Conservation (phyloP, 2,329 filamentous ascomycete genomes). For the Gnomoniopsis smithogilvyi region DNA sequence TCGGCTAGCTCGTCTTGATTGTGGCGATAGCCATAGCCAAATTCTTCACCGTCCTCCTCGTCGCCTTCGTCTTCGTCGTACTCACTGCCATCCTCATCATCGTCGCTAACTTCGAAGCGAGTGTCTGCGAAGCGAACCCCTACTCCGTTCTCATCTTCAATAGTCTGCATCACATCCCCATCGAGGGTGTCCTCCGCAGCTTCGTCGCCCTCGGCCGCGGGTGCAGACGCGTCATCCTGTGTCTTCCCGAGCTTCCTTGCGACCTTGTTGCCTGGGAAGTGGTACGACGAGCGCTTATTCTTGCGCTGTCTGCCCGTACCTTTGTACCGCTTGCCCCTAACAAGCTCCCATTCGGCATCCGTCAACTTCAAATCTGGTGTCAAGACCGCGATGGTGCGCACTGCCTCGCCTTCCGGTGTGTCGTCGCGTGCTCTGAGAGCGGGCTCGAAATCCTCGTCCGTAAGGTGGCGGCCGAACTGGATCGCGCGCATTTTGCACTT, state of each 20-base stretch:
- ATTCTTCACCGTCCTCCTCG: slow-evolving; percentile 23
- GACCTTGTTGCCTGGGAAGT: slow-evolving; percentile 14
- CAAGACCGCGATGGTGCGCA: slow-evolving; percentile 32
- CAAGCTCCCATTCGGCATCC: slow-evolving; percentile 31
- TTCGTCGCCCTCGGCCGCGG: slow-evolving; percentile 1
- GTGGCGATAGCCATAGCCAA: slow-evolving; percentile 22
- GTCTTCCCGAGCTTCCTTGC: slow-evolving; percentile 1
- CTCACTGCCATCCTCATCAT: slow-evolving; percentile 24
- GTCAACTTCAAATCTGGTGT: slow-evolving; percentile 38
- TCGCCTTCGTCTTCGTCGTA: slow-evolving; percentile 27
- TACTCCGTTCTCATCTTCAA: slow-evolving; percentile 15
- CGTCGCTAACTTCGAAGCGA: slow-evolving; percentile 8
- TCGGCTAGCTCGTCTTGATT: slow-evolving; percentile 24
- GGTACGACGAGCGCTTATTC: slow-evolving; percentile 24
- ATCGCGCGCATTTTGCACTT: slow-evolving; percentile 77
- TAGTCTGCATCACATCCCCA: slow-evolving; percentile 20
- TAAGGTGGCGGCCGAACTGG: slow-evolving; percentile 51
- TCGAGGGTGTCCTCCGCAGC: background rate
- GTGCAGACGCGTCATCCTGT: background rate
- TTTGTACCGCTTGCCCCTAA: slow-evolving; percentile 31
- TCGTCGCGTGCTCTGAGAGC: slow-evolving; percentile 35
- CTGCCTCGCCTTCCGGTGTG: slow-evolving; percentile 27
- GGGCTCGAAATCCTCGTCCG: slow-evolving; percentile 43
- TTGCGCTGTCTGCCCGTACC: slow-evolving; percentile 21
- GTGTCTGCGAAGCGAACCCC: background rate